Percentiles rank a stretch among this genome's conserved stretches.
Evolutionary conservation across 2,329 filamentous ascomycete genomes (phyloP).

Genomic region (Exophiala bonariae): DNA sequence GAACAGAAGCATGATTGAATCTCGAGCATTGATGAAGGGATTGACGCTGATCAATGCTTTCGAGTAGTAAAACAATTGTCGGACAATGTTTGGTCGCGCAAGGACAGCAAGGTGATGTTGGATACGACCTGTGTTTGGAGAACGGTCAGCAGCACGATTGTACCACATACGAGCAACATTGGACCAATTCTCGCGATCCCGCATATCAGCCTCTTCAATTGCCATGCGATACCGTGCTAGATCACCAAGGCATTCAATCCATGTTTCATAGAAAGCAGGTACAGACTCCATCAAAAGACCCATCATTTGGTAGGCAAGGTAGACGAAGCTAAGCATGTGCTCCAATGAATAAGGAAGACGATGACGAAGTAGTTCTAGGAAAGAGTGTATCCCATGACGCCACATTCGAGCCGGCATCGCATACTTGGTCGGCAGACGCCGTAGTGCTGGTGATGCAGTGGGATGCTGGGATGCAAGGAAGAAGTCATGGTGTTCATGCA

Average conservation of each 20-base stretch:
- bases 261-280: conserved; percentile 78
- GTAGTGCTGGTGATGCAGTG: conserved; percentile 67
- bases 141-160: conserved; percentile 73
- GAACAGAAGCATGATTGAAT: conserved; percentile 58
- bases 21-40: conserved; percentile 56
- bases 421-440: conserved; percentile 73
- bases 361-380: conserved; percentile 74
- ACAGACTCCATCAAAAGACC: conserved; percentile 83
- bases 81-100: conserved; percentile 57
- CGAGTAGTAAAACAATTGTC: conserved; percentile 56
- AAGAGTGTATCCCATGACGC: conserved; percentile 86
- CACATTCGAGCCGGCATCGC: conserved; percentile 96
- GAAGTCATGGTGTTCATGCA: conserved; percentile 84
- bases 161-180: conserved; percentile 82
- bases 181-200: conserved; percentile 78
- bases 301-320: conserved; percentile 87
- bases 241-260: conserved; percentile 92
- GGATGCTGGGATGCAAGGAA: conserved; percentile 87
- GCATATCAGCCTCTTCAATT: conserved; percentile 77
- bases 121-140: conserved; percentile 72
- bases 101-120: conserved; percentile 83
- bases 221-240: conserved; percentile 86
- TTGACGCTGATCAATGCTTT: conserved; percentile 57
- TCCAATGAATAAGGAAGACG: conserved; percentile 75
- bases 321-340: conserved; percentile 89